phyloP scores from a whole-genome alignment of 371 early-diverging fungal species.

The Saksenaea oblongispora region DNA sequence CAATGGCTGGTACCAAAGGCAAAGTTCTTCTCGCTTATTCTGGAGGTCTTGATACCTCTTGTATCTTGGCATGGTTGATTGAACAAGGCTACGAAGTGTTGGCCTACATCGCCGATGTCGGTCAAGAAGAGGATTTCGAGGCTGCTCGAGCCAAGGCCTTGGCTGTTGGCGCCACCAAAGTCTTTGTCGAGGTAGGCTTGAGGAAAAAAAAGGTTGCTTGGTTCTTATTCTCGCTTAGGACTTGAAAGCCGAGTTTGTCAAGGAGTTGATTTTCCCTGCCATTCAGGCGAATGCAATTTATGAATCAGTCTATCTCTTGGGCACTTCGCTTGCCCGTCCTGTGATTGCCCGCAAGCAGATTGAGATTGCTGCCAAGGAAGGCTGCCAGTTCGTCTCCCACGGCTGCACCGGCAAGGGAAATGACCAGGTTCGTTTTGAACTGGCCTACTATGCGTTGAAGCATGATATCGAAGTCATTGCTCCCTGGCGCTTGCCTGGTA shows the following conservation, averaged over 20 bases:
- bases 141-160: conserved; percentile 92
- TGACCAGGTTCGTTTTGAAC: conserved; percentile 98
- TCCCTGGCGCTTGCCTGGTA: conserved; percentile 92
- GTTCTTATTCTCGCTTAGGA: conserved; percentile 51
- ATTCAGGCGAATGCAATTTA: conserved; percentile 95
- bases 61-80: conserved; percentile 97
- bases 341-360: conserved; percentile 91
- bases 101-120: conserved; percentile 97
- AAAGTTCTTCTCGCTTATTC: conserved; percentile 95
- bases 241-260: conserved; percentile 90
- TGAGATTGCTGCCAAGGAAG: conserved; percentile 90
- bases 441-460: conserved; percentile 94
- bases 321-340: conserved; percentile 97
- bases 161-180: conserved; percentile 89
- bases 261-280: conserved; percentile 90
- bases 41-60: conserved; percentile 97
- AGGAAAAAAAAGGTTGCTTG: background rate
- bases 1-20: conserved; percentile 67
- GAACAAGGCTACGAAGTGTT: conserved; percentile 97
- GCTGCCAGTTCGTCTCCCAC: conserved; percentile 93
- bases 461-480: conserved; percentile 94
- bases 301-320: conserved; percentile 93
- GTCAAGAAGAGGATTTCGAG: conserved; percentile 98
- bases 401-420: conserved; percentile 99
- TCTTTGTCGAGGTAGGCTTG: conserved; percentile 83